These are phyloP conservation scores for Citrullus mucosospermus DNA, from an alignment of 306 rosid genomes.

Conservation along the genomic window DNA sequence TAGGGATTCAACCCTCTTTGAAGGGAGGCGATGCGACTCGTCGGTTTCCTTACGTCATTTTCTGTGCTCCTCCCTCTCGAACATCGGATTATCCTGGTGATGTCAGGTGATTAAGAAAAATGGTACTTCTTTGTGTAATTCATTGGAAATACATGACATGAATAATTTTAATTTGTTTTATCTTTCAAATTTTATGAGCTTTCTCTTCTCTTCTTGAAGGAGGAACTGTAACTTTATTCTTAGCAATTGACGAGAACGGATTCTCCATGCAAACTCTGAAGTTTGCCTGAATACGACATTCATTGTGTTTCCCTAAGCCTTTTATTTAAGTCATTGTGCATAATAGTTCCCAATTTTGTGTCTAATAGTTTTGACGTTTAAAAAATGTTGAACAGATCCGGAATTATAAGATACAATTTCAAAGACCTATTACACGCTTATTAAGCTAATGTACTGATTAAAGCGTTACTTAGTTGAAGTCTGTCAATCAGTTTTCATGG, in stretches of 20 bases:
- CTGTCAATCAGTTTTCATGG: too few species aligned
- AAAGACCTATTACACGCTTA: not conserved
- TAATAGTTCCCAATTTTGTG: not conserved
- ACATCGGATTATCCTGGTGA: constrained; percentile 60
- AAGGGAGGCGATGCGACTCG: constrained; percentile 30
- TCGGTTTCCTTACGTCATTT: constrained; percentile 61
- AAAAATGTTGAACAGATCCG: not conserved
- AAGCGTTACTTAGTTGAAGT: too few species aligned
- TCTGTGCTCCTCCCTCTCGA: constrained; percentile 85
- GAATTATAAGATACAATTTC: not conserved
- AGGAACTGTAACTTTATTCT: not conserved
- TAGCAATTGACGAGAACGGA: not conserved
- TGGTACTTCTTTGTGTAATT: not conserved
- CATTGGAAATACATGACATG: not conserved
- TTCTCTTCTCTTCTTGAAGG: not conserved
- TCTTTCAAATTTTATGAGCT: not conserved
- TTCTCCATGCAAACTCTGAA: not conserved
- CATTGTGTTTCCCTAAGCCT: not conserved
- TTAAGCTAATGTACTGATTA: too few species aligned
- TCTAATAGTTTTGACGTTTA: not conserved
- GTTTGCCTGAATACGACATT: not conserved
- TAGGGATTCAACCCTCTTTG: constrained; percentile 67
- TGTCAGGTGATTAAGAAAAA: constrained; percentile 40
- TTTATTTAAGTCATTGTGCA: not conserved
- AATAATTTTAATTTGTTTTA: not conserved